Evolutionary conservation across 2,329 filamentous ascomycete genomes (phyloP).

Genomic region (Colletotrichum navitas): DNA sequence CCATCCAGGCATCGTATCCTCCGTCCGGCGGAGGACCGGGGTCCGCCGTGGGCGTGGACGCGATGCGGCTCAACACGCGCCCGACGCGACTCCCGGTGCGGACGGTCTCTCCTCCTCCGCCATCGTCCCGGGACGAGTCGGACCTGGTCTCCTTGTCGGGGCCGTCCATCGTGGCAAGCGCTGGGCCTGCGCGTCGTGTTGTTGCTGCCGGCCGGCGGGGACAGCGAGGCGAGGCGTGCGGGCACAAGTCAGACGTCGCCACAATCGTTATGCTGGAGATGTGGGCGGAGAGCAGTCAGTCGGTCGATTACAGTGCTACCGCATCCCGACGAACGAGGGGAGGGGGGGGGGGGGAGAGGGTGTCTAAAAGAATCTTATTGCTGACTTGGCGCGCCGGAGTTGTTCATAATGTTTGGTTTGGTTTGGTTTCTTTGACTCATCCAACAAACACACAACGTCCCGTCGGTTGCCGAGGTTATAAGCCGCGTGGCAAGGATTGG

Average conservation of each 20-base stretch:
- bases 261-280: not conserved
- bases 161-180: not conserved
- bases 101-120: not conserved
- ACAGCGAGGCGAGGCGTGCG: not conserved
- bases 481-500: not conserved
- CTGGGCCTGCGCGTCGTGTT: not conserved
- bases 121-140: slow-evolving; percentile 29
- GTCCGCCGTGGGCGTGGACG: slow-evolving; percentile 16
- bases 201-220: not conserved
- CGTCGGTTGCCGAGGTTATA: slow-evolving; percentile 8
- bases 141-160: slow-evolving; percentile 36
- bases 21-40: slow-evolving; percentile 38
- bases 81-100: slow-evolving; percentile 25
- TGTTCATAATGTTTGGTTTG: no score
- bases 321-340: not conserved
- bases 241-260: slow-evolving; percentile 2
- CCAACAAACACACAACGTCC: not conserved
- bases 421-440: not conserved
- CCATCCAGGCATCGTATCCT: slow-evolving; percentile 35
- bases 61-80: slow-evolving; percentile 36
- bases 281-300: not conserved
- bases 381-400: not conserved
- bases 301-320: not conserved
- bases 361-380: not conserved
- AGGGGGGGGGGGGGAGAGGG: not conserved